A percentile compares a stretch with the other conserved stretches of the same genome.
These are phyloP conservation scores for Populus alba DNA, from an alignment of 345 rosid genomes.

Conservation along the genomic window DNA sequence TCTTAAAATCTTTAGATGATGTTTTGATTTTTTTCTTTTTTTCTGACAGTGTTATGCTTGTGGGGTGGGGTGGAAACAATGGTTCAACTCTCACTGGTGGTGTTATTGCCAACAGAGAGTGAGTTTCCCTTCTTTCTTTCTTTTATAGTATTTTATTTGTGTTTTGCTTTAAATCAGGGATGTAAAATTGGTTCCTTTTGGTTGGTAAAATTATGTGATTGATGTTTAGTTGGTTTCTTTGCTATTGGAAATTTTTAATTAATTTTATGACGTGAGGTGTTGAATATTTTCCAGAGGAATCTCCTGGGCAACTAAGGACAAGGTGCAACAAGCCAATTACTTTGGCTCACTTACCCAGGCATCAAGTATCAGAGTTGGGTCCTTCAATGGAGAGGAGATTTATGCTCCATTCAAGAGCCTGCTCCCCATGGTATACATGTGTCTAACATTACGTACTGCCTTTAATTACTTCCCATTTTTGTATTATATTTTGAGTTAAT, in stretches of 20 bases:
- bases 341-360: conserved; percentile 97
- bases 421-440: conserved; percentile 71
- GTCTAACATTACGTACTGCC: neutral
- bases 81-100: conserved; percentile 91
- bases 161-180: neutral
- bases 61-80: conserved; percentile 98
- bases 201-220: neutral
- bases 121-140: conserved; percentile 29
- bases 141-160: neutral
- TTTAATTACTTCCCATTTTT: neutral
- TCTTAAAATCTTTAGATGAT: conserved; percentile 1
- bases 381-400: conserved; percentile 94
- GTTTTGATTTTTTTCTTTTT: neutral
- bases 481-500: neutral
- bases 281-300: conserved; percentile 57
- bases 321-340: conserved; percentile 92
- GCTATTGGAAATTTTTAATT: neutral
- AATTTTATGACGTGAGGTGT: conserved; percentile 2
- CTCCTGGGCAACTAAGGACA: conserved; percentile 99
- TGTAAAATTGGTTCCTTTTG: neutral
- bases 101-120: conserved; percentile 88
- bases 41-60: conserved; percentile 79
- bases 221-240: neutral
- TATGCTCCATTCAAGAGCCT: conserved; percentile 97
- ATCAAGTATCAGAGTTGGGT: conserved; percentile 85